Evolutionary conservation across 2,329 filamentous ascomycete species (phyloP), one percentile per base, ranked within the genome.

Genomic region (Diaporthe sp.): DNA sequence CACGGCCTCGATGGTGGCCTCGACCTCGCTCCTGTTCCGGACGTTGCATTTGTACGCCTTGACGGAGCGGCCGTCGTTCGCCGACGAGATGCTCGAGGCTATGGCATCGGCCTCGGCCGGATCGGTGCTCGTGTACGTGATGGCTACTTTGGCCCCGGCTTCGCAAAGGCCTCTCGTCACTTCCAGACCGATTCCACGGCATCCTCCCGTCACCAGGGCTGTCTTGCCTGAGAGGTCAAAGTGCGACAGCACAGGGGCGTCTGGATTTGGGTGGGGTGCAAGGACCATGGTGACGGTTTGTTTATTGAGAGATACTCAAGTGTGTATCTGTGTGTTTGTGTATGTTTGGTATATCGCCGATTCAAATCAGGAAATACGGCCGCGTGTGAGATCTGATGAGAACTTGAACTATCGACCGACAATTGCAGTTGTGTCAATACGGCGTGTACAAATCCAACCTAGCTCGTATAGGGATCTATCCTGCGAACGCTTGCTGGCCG

Each of bases 31-130:
- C 0, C 78, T 78, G 70, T 81, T 80, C 8, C 78, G 78, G 6
- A 87, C 85, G 57, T 86, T 80, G 79, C 82, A 84, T 72, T 82
- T 79, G 77, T 85, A 86, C 6, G 84, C 82, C 76, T 82, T 82
- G 44, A 84, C 80, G 3, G 76, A 19, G 9, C 77, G 76, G 2
- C 78, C 78, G 13, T 58, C 76, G 67, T 79, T 79, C 2, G 78
- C 76, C 12, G 25, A 8, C 5, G 25, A 55, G 25, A 55, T 55
- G 51, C n/a, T 55, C 19, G 70, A 7, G 13, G 51, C 51, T 19
- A 55, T 4, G 7, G 51, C 25, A 0, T 55, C 51, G n/a, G 51
- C 51, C 5, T 55, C 51, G 57, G 80, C 78, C 13, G 76, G 55
- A 15, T 78, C 76, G 4, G 81, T 82, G 46, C 80, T 79, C 22